A percentile compares a stretch with the other conserved stretches of the same genome.
Conservation (phyloP, 345 rosid genomes). For the Populus davidiana region DNA sequence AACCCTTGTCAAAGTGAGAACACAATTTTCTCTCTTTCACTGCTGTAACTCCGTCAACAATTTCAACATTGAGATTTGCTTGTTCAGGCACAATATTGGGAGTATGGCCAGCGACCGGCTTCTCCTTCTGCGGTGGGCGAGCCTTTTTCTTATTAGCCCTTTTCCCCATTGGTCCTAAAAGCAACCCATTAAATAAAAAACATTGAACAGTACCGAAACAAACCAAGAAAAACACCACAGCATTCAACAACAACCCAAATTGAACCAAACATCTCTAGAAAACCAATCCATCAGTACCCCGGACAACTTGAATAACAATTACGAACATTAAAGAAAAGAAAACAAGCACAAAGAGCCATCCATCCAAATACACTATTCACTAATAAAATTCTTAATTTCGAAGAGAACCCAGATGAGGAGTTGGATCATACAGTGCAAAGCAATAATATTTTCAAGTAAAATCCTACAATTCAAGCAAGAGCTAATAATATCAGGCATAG, state of each 20-base stretch:
- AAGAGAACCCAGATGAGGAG: constrained; percentile 26
- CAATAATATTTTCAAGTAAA: constrained; percentile 18
- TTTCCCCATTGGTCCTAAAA: constrained; percentile 76
- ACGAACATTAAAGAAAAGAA: neutral
- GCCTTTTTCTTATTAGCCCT: constrained; percentile 60
- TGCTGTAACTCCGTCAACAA: constrained; percentile 29
- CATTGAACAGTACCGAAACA: constrained; percentile 1
- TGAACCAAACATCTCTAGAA: neutral
- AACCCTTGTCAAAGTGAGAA: constrained; percentile 58
- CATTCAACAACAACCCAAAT: neutral
- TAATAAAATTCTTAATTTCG: constrained; percentile 13
- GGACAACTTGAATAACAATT: neutral
- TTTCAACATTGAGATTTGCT: constrained; percentile 25
- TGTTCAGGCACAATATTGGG: constrained; percentile 39
- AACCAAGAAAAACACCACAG: constrained; percentile 1
- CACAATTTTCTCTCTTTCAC: constrained; percentile 53
- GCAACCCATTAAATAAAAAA: constrained; percentile 21
- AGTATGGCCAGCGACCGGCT: constrained; percentile 27
- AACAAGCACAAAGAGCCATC: neutral
- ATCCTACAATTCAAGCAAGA: neutral
- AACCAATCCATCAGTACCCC: neutral
- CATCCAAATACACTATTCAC: neutral
- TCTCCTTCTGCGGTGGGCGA: constrained; percentile 58
- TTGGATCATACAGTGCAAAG: constrained; percentile 14
- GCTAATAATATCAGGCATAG: neutral